phyloP scores from a whole-genome alignment of 2,329 filamentous ascomycete species.

The Colletotrichum spinosum region DNA sequence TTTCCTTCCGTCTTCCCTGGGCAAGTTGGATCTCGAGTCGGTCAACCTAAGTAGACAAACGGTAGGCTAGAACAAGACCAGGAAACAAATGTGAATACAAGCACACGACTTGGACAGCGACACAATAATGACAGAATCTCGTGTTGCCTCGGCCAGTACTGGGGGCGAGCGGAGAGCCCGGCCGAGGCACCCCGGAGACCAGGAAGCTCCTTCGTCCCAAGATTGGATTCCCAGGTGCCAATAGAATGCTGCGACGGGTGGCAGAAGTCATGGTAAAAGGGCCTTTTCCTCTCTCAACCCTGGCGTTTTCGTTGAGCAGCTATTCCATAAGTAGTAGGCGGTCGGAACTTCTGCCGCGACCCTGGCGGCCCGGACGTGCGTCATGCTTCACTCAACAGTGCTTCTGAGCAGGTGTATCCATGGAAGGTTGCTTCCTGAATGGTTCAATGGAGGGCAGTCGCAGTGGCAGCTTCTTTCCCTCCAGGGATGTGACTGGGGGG shows the following conservation, averaged over 20 bases:
- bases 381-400: conserved; percentile 37
- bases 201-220: not conserved
- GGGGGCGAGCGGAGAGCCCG: conserved; percentile 23
- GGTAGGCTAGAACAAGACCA: not conserved
- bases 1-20: conserved; percentile 4
- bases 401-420: conserved; percentile 25
- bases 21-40: not conserved
- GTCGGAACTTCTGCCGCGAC: conserved; percentile 19
- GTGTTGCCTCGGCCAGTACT: conserved; percentile 33
- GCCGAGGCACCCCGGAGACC: conserved; percentile 30
- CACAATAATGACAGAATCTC: not conserved
- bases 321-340: conserved; percentile 14
- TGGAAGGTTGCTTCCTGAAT: too few relatives aligned
- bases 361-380: conserved; percentile 31
- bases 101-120: not conserved
- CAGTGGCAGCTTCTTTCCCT: conserved; percentile 23
- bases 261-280: not conserved
- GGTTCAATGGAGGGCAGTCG: not conserved
- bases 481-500: conserved; percentile 16
- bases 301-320: conserved; percentile 39
- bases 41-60: not conserved
- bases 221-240: too few relatives aligned
- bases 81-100: not conserved
- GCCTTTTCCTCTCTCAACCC: conserved; percentile 36
- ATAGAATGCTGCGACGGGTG: too few relatives aligned